Base-by-base conservation (phyloP, 2,329 filamentous ascomycete genomes). In the Bipolaris cookei region DNA sequence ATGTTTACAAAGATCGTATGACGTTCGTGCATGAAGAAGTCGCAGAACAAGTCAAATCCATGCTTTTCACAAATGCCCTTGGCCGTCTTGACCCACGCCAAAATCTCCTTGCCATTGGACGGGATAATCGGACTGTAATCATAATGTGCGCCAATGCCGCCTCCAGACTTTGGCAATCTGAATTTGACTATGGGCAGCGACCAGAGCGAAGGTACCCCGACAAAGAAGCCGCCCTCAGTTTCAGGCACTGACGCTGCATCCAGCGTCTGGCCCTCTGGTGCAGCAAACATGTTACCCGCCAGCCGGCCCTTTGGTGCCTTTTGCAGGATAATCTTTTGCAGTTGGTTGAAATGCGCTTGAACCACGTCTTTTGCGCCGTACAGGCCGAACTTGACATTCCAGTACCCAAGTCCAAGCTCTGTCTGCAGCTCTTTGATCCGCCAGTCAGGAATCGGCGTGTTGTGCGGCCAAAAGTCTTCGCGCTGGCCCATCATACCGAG, bases 1-100 rank as follows among this genome's bases (percentile, higher is more conserved):
- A 82, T 82, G 56, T 80, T 80, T 58, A 81, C 78, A 41, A 81
- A 76, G 32, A 82, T 78, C 7, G 80, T 76, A 44, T 81, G 78
- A 1, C 78, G 70, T 58, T 81, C 78, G 46, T 80, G 76, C 78
- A 82, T 80, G 68, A 81, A 81, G 67, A 81, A 81, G 54, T 82
- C 80, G 57, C 78, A 79, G 57, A 79, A 75, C 20, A 81, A 64
- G 58, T 82, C 80, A 47, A 80, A 78, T 0, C 72, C 73, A 28
- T 80, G 72, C 6, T 70, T 70, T 55, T 80, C 78, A 53, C 77
- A 80, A n/a, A 80, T 71, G 43, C 66, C 70, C 59, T 79, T 78
- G 34, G 78, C 77, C 1, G 69, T 73, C 55, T 56, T 72, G 30
- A 79, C 76, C 79, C 79, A 82, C 25, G 77, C 75, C 6, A 79